These are phyloP conservation scores for Cinnamomum chago DNA, from an alignment of 164 flowering plant species.

Conservation along the genomic window DNA sequence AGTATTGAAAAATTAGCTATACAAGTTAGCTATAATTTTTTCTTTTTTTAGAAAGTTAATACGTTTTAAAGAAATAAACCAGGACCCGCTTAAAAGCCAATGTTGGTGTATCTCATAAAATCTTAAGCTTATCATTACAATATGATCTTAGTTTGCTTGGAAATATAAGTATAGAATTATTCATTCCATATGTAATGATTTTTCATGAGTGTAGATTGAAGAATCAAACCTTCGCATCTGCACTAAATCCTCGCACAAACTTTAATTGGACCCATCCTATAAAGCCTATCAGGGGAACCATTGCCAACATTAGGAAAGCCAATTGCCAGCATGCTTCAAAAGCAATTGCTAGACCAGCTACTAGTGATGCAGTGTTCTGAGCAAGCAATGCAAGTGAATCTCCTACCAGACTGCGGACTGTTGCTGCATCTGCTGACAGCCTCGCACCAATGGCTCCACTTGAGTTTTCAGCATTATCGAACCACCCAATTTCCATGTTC, in stretches of 20 bases:
- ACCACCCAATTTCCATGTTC: slow-evolving; percentile 32
- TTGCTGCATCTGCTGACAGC: slow-evolving; percentile 41
- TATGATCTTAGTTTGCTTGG: neutral
- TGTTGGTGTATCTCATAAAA: neutral
- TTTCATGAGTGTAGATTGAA: neutral
- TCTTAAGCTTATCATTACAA: neutral
- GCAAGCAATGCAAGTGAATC: slow-evolving; percentile 37
- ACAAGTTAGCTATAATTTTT: too few relatives aligned
- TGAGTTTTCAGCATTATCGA: slow-evolving; percentile 27
- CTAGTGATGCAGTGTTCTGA: slow-evolving; percentile 29
- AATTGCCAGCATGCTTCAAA: slow-evolving; percentile 41
- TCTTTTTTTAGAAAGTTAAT: neutral
- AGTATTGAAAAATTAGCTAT: too few relatives aligned
- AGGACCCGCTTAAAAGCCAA: neutral
- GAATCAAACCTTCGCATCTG: slow-evolving; percentile 38
- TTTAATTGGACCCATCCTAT: slow-evolving; percentile 31
- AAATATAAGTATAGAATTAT: too few relatives aligned
- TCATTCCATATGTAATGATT: too few relatives aligned
- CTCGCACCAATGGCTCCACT: slow-evolving; percentile 47
- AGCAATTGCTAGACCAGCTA: slow-evolving; percentile 35
- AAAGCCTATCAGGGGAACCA: slow-evolving; percentile 36
- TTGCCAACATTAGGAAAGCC: slow-evolving; percentile 31
- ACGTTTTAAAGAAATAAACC: neutral
- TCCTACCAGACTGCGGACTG: slow-evolving; percentile 37
- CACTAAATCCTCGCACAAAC: slow-evolving; percentile 39